phyloP scores from a whole-genome alignment of 768 basidiomycete genomes.

The Leucocoprinus sp. region DNA sequence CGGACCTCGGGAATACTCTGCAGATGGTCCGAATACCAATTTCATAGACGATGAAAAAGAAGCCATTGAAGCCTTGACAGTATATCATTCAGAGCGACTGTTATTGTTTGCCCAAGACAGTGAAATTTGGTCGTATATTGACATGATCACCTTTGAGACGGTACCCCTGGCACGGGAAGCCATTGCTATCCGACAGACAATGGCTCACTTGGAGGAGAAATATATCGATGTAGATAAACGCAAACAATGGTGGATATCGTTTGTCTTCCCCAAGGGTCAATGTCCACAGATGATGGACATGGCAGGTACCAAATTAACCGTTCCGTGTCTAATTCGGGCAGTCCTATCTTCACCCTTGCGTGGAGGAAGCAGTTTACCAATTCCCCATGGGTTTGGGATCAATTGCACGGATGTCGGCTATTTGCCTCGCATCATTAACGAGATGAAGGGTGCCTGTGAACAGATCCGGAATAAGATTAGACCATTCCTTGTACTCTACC shows the following conservation, averaged over 20 bases:
- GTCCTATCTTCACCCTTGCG: slow-evolving; percentile 24
- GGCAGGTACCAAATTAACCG: slow-evolving; percentile 18
- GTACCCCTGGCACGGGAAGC: slow-evolving; percentile 62
- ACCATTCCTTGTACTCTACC: slow-evolving; percentile 62
- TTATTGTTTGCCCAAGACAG: slow-evolving; percentile 40
- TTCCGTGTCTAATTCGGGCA: slow-evolving; percentile 35
- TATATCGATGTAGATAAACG: slow-evolving; percentile 16
- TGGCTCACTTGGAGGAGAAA: slow-evolving; percentile 29
- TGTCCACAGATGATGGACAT: slow-evolving; percentile 31
- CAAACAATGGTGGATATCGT: slow-evolving; percentile 75
- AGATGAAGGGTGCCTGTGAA: slow-evolving; percentile 23
- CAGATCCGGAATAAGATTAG: slow-evolving; percentile 11
- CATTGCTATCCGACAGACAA: slow-evolving; percentile 53
- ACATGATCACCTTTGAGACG: slow-evolving; percentile 72
- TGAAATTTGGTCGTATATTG: slow-evolving; percentile 46
- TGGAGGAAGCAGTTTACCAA: slow-evolving; percentile 4
- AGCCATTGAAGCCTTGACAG: slow-evolving; percentile 43
- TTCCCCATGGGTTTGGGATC: slow-evolving; percentile 56
- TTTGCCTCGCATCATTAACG: slow-evolving; percentile 30
- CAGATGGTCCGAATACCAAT: slow-evolving; percentile 29
- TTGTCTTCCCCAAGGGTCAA: slow-evolving; percentile 46
- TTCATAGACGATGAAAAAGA: slow-evolving; percentile 28
- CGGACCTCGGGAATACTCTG: slow-evolving; percentile 43
- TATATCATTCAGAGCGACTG: slow-evolving; percentile 60
- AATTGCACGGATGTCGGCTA: slow-evolving; percentile 57